A percentile compares a stretch with the other conserved stretches of the same genome.
Evolutionary conservation across 345 rosid species (phyloP).

Genomic region (Diplotaxis tenuifolia): DNA sequence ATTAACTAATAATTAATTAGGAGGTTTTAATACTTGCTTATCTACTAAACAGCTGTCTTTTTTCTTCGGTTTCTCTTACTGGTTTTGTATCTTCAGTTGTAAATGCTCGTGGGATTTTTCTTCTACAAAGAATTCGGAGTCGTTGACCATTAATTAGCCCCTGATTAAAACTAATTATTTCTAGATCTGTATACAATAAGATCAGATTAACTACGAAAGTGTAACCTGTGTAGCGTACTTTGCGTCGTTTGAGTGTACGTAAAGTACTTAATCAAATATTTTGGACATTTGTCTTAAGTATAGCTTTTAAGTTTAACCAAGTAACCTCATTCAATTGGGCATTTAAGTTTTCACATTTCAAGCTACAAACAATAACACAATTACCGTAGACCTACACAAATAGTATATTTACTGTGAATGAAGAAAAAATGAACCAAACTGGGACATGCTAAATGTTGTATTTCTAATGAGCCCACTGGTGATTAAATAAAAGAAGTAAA

Average conservation of each 20-base stretch:
- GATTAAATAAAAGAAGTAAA: background rate
- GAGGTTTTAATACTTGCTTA: conserved; percentile 10
- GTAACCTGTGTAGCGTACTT: background rate
- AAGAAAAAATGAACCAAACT: background rate
- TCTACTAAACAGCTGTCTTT: conserved; percentile 37
- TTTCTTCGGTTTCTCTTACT: background rate
- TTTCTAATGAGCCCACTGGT: background rate
- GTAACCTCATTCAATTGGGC: conserved; percentile 33
- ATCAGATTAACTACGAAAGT: background rate
- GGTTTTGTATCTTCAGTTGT: conserved; percentile 12
- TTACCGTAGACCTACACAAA: background rate
- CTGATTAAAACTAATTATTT: background rate
- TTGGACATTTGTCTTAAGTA: conserved; percentile 8
- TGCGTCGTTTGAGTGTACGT: conserved; percentile 31
- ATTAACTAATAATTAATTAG: conserved; percentile 21
- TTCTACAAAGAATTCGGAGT: conserved; percentile 3
- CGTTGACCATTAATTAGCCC: conserved; percentile 21
- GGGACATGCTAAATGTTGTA: background rate
- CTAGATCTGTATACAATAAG: background rate
- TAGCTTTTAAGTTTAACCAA: conserved; percentile 3
- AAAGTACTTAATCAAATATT: conserved; percentile 10
- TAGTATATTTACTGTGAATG: background rate
- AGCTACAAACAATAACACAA: conserved; percentile 7
- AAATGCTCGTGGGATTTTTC: conserved; percentile 31
- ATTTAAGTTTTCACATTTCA: conserved; percentile 13